phyloP scores from a whole-genome alignment of 2,329 filamentous ascomycete species.

The Colletotrichum neosansevieriae region DNA sequence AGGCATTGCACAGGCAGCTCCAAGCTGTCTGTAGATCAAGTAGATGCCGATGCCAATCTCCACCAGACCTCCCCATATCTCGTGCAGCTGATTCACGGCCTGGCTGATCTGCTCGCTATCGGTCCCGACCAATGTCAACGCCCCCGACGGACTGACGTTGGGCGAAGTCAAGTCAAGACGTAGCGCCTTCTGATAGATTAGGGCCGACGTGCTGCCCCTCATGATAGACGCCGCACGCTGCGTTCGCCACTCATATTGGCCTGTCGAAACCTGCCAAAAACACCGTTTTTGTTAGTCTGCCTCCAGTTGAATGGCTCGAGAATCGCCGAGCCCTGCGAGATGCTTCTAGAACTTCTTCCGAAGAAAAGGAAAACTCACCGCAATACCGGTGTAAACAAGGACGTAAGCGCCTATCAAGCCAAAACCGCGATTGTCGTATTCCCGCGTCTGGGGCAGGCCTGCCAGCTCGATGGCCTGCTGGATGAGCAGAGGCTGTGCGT shows the following conservation, averaged over 20 bases:
- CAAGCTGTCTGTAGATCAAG: conserved; percentile 50
- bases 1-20: conserved; percentile 48
- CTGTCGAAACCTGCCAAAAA: conserved; percentile 41
- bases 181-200: conserved; percentile 46
- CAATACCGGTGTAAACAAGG: conserved; percentile 45
- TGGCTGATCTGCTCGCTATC: conserved; percentile 46
- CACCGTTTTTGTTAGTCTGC: neutral
- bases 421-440: conserved; percentile 43
- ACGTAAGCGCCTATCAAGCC: conserved; percentile 47
- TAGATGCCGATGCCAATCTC: conserved; percentile 47
- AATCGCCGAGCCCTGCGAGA: neutral
- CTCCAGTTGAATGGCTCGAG: neutral
- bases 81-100: conserved; percentile 41
- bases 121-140: conserved; percentile 46
- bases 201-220: conserved; percentile 45
- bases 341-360: no score
- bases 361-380: conserved; percentile 37
- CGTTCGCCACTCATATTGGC: conserved; percentile 43
- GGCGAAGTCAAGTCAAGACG: conserved; percentile 41
- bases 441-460: conserved; percentile 36
- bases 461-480: conserved; percentile 32
- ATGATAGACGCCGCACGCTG: conserved; percentile 44
- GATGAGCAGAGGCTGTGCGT: conserved; percentile 23
- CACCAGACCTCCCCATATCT: conserved; percentile 43
- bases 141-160: conserved; percentile 41